phyloP scores from a whole-genome alignment of 768 basidiomycete species.

The Cytidiella melzeri region DNA sequence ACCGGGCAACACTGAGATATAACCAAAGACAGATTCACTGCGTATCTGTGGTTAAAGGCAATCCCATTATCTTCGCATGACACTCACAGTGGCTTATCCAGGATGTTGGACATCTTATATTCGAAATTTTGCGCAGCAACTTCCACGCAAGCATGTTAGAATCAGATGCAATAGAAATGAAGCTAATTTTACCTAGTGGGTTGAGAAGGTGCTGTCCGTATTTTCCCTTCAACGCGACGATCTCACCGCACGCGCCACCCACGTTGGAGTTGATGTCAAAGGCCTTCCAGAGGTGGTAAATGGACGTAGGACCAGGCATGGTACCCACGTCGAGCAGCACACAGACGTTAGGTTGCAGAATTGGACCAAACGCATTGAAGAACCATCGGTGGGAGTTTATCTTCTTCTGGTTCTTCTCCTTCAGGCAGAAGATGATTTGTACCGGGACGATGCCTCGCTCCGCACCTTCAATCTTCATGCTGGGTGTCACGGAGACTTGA shows the following conservation, averaged over 20 bases:
- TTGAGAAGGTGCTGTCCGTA: conserved; percentile 76
- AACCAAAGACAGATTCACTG: conserved; percentile 82
- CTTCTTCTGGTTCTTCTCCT: conserved; percentile 93
- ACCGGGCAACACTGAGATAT: conserved; percentile 90
- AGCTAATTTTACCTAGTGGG: conserved; percentile 41
- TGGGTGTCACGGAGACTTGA: conserved; percentile 73
- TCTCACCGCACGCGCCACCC: conserved; percentile 94
- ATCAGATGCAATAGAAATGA: not conserved
- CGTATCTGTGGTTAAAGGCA: not conserved
- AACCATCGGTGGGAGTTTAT: conserved; percentile 96
- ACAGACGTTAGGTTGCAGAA: conserved; percentile 88
- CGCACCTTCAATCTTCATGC: conserved; percentile 74
- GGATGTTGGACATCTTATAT: conserved; percentile 91
- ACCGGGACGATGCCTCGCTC: conserved; percentile 82
- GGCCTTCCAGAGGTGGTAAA: conserved; percentile 93
- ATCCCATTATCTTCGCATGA: not conserved
- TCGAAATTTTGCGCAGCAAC: conserved; percentile 93
- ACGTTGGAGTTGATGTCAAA: conserved; percentile 91
- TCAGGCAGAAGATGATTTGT: conserved; percentile 88
- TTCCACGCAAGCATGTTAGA: conserved; percentile 4
- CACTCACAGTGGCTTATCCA: conserved; percentile 76
- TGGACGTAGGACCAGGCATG: conserved; percentile 80
- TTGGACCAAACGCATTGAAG: conserved; percentile 82
- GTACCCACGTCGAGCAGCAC: conserved; percentile 86
- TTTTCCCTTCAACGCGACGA: conserved; percentile 86